These are phyloP conservation scores for Xerocomus spinulosus DNA, from an alignment of 768 basidiomycete genomes.

Conservation along the genomic window DNA sequence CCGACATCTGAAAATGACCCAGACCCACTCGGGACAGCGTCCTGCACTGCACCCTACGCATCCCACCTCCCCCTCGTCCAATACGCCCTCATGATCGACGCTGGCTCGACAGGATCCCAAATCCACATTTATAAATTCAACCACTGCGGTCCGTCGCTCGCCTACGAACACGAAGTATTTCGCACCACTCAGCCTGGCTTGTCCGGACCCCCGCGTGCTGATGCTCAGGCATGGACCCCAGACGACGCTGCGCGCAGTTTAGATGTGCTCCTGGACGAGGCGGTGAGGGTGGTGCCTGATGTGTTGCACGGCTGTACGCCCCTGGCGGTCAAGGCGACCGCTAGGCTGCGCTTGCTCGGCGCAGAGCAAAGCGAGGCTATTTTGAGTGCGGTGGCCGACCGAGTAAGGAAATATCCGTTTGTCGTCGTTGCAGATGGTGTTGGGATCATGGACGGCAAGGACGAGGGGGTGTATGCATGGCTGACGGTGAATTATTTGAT, in stretches of 20 bases:
- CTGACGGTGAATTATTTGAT: slow-evolving; percentile 95
- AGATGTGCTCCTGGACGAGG: slow-evolving; percentile 76
- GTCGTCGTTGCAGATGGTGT: slow-evolving; percentile 61
- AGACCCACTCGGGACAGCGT: slow-evolving; percentile 64
- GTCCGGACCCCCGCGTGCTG: slow-evolving; percentile 44
- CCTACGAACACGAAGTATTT: slow-evolving; percentile 93
- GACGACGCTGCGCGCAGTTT: slow-evolving; percentile 72
- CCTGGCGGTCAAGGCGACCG: slow-evolving; percentile 89
- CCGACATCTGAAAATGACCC: slow-evolving; percentile 67
- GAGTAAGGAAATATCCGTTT: slow-evolving; percentile 69
- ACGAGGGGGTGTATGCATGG: slow-evolving; percentile 99
- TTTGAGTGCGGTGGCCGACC: slow-evolving; percentile 61
- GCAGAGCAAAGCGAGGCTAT: slow-evolving; percentile 61
- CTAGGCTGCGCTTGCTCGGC: slow-evolving; percentile 76
- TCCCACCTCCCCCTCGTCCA: slow-evolving; percentile 61
- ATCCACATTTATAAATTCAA: slow-evolving; percentile 99
- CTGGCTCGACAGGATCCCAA: slow-evolving; percentile 94
- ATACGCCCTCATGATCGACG: slow-evolving; percentile 97
- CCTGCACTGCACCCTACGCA: slow-evolving; percentile 59
- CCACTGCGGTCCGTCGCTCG: slow-evolving; percentile 71
- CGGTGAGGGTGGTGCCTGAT: slow-evolving; percentile 70
- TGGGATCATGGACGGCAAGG: slow-evolving; percentile 89
- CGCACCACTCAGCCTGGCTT: slow-evolving; percentile 77
- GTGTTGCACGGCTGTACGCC: slow-evolving; percentile 66
- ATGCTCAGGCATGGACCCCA: slow-evolving; percentile 37